Percentiles rank a stretch among this genome's conserved stretches.
Evolutionary conservation across 768 basidiomycete genomes (phyloP).

Genomic region (Suillus paluster): DNA sequence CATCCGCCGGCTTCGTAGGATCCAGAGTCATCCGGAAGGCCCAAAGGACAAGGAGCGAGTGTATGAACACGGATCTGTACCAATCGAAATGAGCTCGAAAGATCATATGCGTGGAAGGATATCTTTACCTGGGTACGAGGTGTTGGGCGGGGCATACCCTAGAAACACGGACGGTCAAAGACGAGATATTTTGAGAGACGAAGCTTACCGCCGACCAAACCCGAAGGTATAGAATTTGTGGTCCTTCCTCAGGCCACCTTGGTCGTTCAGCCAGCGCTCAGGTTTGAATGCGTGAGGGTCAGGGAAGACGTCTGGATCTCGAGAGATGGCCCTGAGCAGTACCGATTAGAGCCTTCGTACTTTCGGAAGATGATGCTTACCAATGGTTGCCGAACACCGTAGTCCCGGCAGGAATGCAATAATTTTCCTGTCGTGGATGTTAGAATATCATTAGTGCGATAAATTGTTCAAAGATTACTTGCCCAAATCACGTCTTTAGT

Average conservation of each 20-base stretch:
- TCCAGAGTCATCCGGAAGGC: slow-evolving; percentile 55
- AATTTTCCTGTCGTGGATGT: neutral
- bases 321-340: slow-evolving; percentile 22
- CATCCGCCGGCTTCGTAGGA: slow-evolving; percentile 53
- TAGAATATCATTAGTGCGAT: slow-evolving; percentile 44
- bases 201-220: slow-evolving; percentile 43
- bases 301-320: slow-evolving; percentile 29
- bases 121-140: slow-evolving; percentile 28
- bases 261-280: slow-evolving; percentile 52
- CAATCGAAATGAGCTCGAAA: too few species aligned
- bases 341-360: neutral
- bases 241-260: slow-evolving; percentile 50
- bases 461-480: neutral
- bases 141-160: slow-evolving; percentile 64
- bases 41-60: slow-evolving; percentile 63
- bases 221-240: slow-evolving; percentile 57
- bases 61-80: slow-evolving; percentile 58
- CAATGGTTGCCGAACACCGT: slow-evolving; percentile 7
- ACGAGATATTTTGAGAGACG: too few species aligned
- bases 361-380: neutral
- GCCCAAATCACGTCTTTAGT: slow-evolving; percentile 67
- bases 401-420: slow-evolving; percentile 7
- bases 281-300: slow-evolving; percentile 57
- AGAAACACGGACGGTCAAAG: too few species aligned
- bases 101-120: too few species aligned